Conservation (phyloP, 2,329 filamentous ascomycete genomes). For the Aspergillus hortae region DNA sequence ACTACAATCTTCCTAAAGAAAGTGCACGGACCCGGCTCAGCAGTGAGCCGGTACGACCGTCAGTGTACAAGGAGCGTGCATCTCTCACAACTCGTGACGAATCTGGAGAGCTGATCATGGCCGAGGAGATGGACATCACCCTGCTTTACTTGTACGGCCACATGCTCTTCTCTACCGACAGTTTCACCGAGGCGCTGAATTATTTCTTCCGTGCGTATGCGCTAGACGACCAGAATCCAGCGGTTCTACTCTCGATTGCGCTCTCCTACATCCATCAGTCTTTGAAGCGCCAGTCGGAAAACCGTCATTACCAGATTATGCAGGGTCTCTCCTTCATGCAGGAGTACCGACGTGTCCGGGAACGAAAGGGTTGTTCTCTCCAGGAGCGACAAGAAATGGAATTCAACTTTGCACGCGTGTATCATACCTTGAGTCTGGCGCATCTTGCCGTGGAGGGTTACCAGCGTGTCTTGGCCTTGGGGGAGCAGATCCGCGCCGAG, state of each 20-base stretch:
- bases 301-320: slow-evolving; percentile 80
- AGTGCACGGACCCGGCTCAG: slow-evolving; percentile 18
- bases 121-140: slow-evolving; percentile 65
- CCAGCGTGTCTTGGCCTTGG: slow-evolving; percentile 52
- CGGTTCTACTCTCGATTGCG: slow-evolving; percentile 76
- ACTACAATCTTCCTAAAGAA: slow-evolving; percentile 60
- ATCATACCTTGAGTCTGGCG: slow-evolving; percentile 69
- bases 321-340: slow-evolving; percentile 81
- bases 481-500: slow-evolving; percentile 41
- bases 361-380: slow-evolving; percentile 37
- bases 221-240: slow-evolving; percentile 70
- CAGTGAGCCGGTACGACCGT: slow-evolving; percentile 34
- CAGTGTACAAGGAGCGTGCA: slow-evolving; percentile 41
- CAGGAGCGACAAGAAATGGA: slow-evolving; percentile 68
- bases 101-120: slow-evolving; percentile 32
- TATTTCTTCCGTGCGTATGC: slow-evolving; percentile 79
- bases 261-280: slow-evolving; percentile 84
- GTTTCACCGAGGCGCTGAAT: slow-evolving; percentile 77
- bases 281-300: slow-evolving; percentile 84
- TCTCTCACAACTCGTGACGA: slow-evolving; percentile 38
- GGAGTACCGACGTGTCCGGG: slow-evolving; percentile 64
- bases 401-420: slow-evolving; percentile 74
- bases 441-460: slow-evolving; percentile 74
- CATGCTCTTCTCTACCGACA: slow-evolving; percentile 78
- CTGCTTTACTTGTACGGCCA: slow-evolving; percentile 87